phyloP scores from a whole-genome alignment of 441 rosid species.

The Eruca vesicaria region DNA sequence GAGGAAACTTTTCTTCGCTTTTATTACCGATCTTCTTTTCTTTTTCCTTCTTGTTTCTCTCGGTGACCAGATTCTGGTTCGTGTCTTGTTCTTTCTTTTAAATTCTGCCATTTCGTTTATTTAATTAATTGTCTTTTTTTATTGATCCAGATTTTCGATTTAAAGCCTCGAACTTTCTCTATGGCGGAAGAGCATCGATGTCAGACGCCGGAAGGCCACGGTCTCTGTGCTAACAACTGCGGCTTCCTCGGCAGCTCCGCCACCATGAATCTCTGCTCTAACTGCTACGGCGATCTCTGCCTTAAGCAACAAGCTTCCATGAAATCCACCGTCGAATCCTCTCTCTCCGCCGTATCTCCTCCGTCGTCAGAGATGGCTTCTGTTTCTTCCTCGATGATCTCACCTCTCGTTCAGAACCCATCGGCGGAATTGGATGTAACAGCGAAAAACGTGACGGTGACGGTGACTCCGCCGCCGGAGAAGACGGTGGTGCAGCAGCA shows the following conservation, averaged over 20 bases:
- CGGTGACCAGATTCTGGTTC: slow-evolving; percentile 26
- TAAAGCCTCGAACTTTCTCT: background rate
- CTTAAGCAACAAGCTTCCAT: slow-evolving; percentile 52
- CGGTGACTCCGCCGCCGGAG: slow-evolving; percentile 9
- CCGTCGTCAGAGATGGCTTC: slow-evolving; percentile 27
- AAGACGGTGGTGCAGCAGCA: slow-evolving; percentile 12
- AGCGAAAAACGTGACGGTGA: background rate
- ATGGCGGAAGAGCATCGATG: slow-evolving; percentile 88
- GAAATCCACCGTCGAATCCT: slow-evolving; percentile 40
- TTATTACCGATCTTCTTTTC: background rate
- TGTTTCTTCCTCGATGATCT: slow-evolving; percentile 31
- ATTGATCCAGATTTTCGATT: slow-evolving; percentile 8
- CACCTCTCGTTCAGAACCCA: slow-evolving; percentile 23
- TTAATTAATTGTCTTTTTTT: background rate
- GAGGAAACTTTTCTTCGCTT: slow-evolving; percentile 18
- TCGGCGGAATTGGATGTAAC: slow-evolving; percentile 14
- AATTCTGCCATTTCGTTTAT: background rate
- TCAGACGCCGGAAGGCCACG: too few relatives aligned
- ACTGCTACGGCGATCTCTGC: slow-evolving; percentile 47
- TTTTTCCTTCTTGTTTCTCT: background rate
- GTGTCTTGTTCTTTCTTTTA: background rate
- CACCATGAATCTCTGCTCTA: too few relatives aligned
- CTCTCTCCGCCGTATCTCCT: slow-evolving; percentile 31
- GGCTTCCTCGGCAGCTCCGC: too few relatives aligned
- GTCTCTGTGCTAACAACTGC: too few relatives aligned